Percentiles rank a stretch among this genome's conserved stretches.
phyloP scores from a whole-genome alignment of 495 filamentous ascomycete species.

The Tuber melanosporum region DNA sequence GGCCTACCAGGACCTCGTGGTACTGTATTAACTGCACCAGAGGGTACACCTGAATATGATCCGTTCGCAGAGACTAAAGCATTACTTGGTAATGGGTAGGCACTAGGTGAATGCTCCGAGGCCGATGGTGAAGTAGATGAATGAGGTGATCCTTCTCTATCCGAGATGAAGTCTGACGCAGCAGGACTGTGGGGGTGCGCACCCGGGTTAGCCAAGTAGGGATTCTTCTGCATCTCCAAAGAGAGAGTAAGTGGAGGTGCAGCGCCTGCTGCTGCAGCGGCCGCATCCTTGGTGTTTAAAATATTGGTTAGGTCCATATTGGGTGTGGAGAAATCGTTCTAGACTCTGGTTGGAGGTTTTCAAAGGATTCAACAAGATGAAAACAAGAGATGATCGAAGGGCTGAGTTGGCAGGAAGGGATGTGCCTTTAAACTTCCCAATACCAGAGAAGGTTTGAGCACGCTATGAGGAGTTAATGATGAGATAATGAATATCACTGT shows the following conservation, averaged over 20 bases:
- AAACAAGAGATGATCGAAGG: not conserved
- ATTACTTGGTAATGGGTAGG: slow-evolving; percentile 27
- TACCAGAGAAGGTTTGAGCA: not conserved
- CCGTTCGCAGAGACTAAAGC: slow-evolving; percentile 26
- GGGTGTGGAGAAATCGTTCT: not conserved
- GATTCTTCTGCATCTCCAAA: slow-evolving; percentile 35
- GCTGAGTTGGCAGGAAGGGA: not conserved
- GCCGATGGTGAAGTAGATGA: slow-evolving; percentile 33
- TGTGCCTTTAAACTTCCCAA: not conserved
- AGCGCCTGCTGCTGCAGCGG: slow-evolving; percentile 29
- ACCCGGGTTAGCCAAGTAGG: slow-evolving; percentile 26
- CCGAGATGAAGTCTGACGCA: slow-evolving; percentile 37
- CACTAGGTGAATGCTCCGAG: slow-evolving; percentile 31
- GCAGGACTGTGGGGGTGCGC: slow-evolving; percentile 38
- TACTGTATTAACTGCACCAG: slow-evolving; percentile 40
- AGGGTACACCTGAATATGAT: slow-evolving; percentile 38
- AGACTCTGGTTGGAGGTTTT: not conserved
- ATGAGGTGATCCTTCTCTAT: slow-evolving; percentile 37
- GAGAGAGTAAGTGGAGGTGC: slow-evolving; percentile 30
- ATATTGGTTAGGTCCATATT: slow-evolving; percentile 42
- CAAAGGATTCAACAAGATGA: not conserved
- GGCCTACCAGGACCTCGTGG: slow-evolving; percentile 46
- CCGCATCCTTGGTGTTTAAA: slow-evolving; percentile 40
- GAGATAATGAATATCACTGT: not conserved
- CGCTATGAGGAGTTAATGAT: not conserved